Base-by-base conservation (phyloP, 176 grass and related monocot genomes). In the Oryza coarctata region DNA sequence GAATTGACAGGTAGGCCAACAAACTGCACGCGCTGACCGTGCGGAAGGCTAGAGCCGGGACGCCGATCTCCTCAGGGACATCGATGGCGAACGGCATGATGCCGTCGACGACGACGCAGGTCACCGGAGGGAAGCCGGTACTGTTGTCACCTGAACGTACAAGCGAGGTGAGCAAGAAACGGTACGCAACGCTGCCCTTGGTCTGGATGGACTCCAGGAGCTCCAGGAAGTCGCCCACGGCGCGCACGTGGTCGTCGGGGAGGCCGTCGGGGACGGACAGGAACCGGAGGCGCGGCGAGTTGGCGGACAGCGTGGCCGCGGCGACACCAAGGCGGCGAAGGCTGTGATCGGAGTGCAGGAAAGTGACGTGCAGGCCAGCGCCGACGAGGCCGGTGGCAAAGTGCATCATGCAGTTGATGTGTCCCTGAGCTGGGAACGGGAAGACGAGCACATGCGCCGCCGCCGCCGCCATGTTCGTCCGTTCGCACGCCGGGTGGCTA, bases 401-500 rank as follows among this genome's bases (percentile, higher is more conserved):
- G 77, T 81, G 79, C 33, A 88, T 83, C 82, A 88, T 85, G 73
- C 82, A 85, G 77, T 82, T 82, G 38, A 91, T 61, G 43, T 87
- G 89, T 15, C 89, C 89, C 70, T 88, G 89, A 29, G 22, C 7
- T 79, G 89, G 89, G 33, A 18, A 78, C 33, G 89, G 85, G 66
- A 87, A 91, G 3, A 91, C 39, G 63, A 91, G 60, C 7, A 88
- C 89, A 6, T 91, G 89, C 52, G 2, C 58, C 9, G 43, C 67
- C 27, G 64, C 34, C 36, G 32, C 57, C 36, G 49, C 15, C 49
- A 55, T 55, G 49, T 52, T 20, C 49, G 49, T 52, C 6, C 49
- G 17, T 7, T 49, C 45, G 45, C 15, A 6, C 15, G 45, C 15
- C 45, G 45, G 5, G 17, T 13, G 0, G 47, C 47, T 7, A 50